A percentile compares a stretch with the other conserved stretches of the same genome.
Evolutionary conservation across 2,329 filamentous ascomycete genomes (phyloP).

Genomic region (Alternaria solani): DNA sequence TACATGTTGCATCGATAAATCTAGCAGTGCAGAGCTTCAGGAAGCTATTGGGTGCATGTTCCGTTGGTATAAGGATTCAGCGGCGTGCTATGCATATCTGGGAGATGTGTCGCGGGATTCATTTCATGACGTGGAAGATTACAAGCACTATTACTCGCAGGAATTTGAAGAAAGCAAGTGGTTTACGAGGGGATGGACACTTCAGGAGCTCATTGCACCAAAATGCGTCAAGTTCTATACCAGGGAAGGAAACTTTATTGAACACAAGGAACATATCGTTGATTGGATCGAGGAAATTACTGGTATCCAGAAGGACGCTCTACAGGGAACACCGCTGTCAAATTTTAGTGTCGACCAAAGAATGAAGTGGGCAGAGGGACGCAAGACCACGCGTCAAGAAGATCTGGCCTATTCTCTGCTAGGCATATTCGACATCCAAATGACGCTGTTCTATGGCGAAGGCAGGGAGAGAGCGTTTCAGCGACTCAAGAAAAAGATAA

Average conservation of each 20-base stretch:
- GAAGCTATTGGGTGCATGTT: constrained; percentile 3
- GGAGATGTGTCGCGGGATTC: background rate
- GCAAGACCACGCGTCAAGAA: constrained; percentile 19
- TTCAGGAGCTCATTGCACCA: constrained; percentile 24
- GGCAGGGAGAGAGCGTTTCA: constrained; percentile 14
- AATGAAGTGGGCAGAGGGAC: constrained; percentile 9
- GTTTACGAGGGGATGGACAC: constrained; percentile 4
- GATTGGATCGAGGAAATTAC: constrained; percentile 11
- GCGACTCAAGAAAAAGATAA: constrained; percentile 20
- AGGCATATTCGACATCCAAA: constrained; percentile 17
- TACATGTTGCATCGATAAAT: background rate
- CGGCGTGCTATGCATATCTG: background rate
- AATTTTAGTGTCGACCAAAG: constrained; percentile 18
- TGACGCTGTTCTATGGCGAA: constrained; percentile 11
- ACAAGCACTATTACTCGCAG: too few relatives aligned
- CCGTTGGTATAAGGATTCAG: background rate
- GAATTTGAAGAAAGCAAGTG: background rate
- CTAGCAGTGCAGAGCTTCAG: background rate
- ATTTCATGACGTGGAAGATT: too few relatives aligned
- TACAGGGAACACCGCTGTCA: background rate
- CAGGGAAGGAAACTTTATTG: constrained; percentile 12
- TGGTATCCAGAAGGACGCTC: constrained; percentile 10
- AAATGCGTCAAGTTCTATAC: constrained; percentile 26
- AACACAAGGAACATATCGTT: constrained; percentile 9
- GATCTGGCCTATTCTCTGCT: constrained; percentile 14